A percentile compares a stretch with the other conserved stretches of the same genome.
phyloP scores from a whole-genome alignment of 2,329 filamentous ascomycete genomes.

The Cercospora sp. region DNA sequence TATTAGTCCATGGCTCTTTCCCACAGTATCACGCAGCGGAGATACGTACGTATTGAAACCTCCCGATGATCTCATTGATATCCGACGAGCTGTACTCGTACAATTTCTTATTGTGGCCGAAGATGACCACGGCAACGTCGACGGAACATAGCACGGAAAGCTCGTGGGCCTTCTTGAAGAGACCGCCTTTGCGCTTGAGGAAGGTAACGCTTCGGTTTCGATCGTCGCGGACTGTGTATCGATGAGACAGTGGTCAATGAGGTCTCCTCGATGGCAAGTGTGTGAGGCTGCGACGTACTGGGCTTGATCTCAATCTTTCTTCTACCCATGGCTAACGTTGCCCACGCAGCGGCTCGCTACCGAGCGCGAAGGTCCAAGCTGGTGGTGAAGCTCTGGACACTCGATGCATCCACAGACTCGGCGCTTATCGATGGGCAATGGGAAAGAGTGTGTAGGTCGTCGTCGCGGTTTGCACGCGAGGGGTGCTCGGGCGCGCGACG shows the following conservation, averaged over 20 bases:
- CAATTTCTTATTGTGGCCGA: constrained; percentile 97
- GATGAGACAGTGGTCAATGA: background rate
- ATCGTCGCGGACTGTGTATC: constrained; percentile 27
- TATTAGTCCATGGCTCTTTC: constrained; percentile 21
- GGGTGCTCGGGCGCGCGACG: background rate
- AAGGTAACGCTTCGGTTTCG: constrained; percentile 62
- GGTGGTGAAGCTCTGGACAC: background rate
- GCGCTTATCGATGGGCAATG: background rate
- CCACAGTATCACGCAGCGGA: background rate
- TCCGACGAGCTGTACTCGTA: constrained; percentile 96
- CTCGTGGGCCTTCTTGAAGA: constrained; percentile 99
- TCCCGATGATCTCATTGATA: constrained; percentile 84
- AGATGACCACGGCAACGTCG: constrained; percentile 97
- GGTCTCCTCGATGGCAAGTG: background rate
- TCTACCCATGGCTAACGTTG: constrained; percentile 71
- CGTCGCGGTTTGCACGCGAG: background rate
- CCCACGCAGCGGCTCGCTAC: constrained; percentile 13
- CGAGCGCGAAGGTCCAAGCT: constrained; percentile 11
- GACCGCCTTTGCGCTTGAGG: constrained; percentile 94
- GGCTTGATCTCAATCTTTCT: constrained; percentile 99
- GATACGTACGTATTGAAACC: constrained; percentile 81
- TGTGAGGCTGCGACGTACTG: constrained; percentile 24
- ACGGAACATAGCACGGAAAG: constrained; percentile 96
- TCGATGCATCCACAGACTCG: constrained; percentile 7
- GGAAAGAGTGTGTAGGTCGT: background rate